These are phyloP conservation scores for Teratosphaeria zuluensis DNA, from an alignment of 2,329 filamentous ascomycete species.

Conservation along the genomic window DNA sequence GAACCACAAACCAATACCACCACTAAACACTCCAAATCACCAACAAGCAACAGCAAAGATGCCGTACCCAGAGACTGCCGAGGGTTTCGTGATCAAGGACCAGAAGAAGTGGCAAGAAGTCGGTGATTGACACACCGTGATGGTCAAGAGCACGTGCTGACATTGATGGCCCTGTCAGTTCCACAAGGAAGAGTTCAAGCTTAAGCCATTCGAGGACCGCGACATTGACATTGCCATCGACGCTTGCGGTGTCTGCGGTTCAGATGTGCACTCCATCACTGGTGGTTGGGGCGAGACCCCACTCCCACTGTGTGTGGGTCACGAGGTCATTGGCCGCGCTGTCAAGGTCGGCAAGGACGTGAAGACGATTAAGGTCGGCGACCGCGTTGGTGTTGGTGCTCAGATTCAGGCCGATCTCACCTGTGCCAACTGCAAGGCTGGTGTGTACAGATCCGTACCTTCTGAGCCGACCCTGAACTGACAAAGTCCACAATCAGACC, in stretches of 20 bases:
- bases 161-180: neutral
- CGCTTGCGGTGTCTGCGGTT: constrained; percentile 55
- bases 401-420: constrained; percentile 42
- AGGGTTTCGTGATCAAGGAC: constrained; percentile 40
- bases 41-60: constrained; percentile 25
- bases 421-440: constrained; percentile 42
- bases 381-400: constrained; percentile 40
- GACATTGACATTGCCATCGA: constrained; percentile 85
- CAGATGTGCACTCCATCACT: constrained; percentile 37
- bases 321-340: constrained; percentile 46
- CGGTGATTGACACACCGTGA: constrained; percentile 36
- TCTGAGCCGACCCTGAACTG: neutral
- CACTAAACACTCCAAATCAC: neutral
- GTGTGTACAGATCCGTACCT: constrained; percentile 24
- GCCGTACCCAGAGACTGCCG: constrained; percentile 43
- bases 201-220: constrained; percentile 78
- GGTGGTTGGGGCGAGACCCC: constrained; percentile 57
- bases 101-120: constrained; percentile 55
- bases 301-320: constrained; percentile 56
- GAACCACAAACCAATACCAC: neutral
- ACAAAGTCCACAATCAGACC: neutral
- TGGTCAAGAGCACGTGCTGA: neutral
- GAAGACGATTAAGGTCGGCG: constrained; percentile 37
- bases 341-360: constrained; percentile 42
- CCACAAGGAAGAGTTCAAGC: constrained; percentile 50